Evolutionary conservation across 2,329 filamentous ascomycete genomes (phyloP), one percentile per base, ranked within the genome.

Genomic region (Trichoderma hamatum): DNA sequence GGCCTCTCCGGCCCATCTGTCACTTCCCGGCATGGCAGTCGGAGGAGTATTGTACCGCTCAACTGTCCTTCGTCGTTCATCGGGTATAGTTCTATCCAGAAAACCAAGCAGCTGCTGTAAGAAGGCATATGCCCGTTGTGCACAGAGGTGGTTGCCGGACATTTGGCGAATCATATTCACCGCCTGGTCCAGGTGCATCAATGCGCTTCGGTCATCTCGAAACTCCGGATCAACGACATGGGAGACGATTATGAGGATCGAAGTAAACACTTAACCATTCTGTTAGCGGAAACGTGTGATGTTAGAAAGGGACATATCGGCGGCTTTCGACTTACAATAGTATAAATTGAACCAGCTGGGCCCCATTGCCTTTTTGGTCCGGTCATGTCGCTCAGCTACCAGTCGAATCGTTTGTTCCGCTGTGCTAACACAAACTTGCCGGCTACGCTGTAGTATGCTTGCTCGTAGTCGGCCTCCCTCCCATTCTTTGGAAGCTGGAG

Each of bases 331-430:
- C 63, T 11, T 34, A 66, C 63, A 34, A 16, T 66, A 66, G 26
- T 66, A 66, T 16, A 66, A 49, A n/a, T 66, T 66, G 39, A 66
- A 66, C 63, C 63, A 66, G 36, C 63, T 66, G 19, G 63, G 63
- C 9, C 63, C 63, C 63, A 66, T 66, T 56, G 63, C 63, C n/a
- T 21, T 66, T 21, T 66, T 66, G 3, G 63, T 66, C 52, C 43
- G 51, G 11, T 66, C 63, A 51, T 66, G 63, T 24, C 63, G 36
- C 24, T 66, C 63, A 14, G 63, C 63, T 51, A 66, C 63, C 26
- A 66, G 11, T 0, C 63, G 63, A 21, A 66, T 32, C 5, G 63
- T 66, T 28, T 66, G 52, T 16, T 66, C 63, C 3, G 63, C 63
- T 19, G 63, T 66, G 34, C 52, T 66, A 19, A 66, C 63, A n/a